phyloP scores from a whole-genome alignment of 306 rosid species.

The Cajanus cajan region DNA sequence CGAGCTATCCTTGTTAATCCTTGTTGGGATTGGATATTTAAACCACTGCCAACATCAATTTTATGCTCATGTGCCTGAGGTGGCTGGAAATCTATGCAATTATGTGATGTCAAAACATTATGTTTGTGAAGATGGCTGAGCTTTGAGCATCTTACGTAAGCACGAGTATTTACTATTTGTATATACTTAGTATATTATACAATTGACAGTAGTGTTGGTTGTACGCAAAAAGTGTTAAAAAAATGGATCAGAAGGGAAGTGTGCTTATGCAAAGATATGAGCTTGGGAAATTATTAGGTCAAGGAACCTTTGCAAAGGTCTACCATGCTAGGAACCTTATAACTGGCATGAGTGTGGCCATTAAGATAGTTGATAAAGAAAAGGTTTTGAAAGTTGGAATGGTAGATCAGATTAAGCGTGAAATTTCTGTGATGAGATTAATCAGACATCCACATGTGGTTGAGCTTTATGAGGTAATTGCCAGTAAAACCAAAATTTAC shows the following conservation, averaged over 20 bases:
- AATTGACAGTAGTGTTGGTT: conserved; percentile 28
- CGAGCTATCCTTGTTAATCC: conserved; percentile 45
- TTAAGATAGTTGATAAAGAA: conserved; percentile 81
- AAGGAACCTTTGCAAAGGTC: conserved; percentile 99
- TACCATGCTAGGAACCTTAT: conserved; percentile 73
- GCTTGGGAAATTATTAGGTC: conserved; percentile 81
- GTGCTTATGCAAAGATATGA: conserved; percentile 84
- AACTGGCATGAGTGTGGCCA: conserved; percentile 77
- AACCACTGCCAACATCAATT: conserved; percentile 29
- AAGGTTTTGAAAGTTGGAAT: conserved; percentile 82
- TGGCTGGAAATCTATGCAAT: conserved; percentile 36
- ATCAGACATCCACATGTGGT: conserved; percentile 80
- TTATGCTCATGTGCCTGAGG: conserved; percentile 38
- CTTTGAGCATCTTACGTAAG: conserved; percentile 33
- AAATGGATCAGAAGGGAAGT: conserved; percentile 73
- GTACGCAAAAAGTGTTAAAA: conserved; percentile 19
- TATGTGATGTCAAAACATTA: conserved; percentile 44
- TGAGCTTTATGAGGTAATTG: conserved; percentile 97
- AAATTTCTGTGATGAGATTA: conserved; percentile 83
- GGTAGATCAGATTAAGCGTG: conserved; percentile 91
- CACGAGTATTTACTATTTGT: background rate
- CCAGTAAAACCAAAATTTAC: conserved; percentile 91
- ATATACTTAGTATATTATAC: conserved; percentile 14
- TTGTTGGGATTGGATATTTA: conserved; percentile 51
- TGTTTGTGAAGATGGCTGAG: conserved; percentile 73